Base-by-base conservation (phyloP, 768 basidiomycete genomes). In the Suillus fuscotomentosus region DNA sequence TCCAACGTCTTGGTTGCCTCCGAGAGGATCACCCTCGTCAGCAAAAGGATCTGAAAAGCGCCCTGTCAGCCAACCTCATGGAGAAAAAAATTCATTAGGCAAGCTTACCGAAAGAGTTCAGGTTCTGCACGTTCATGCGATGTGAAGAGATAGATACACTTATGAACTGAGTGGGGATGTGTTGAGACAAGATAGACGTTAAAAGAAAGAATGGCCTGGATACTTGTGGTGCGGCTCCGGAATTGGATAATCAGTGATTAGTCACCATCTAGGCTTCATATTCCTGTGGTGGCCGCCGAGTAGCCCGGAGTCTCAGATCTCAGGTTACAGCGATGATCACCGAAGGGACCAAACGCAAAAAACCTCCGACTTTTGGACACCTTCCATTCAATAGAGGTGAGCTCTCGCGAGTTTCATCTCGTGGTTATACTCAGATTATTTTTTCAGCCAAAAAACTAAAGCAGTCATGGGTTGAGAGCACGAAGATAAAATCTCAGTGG, bases 121-220 rank as follows among this genome's bases (percentile, higher is more conserved):
- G 88, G 77, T 94, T 94, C 88, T 94, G 91, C 80, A 94, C 89
- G 91, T 84, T 95, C 92, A 95, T 95, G 89, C 90, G 90, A 92
- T 81, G 84, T 80, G 74, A 76, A 72, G 77, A 77, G 76, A 75
- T 74, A 77, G 69, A 76, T 71, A 69, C 71, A 75, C 69, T 80
- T 76, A 74, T 75, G 71, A 75, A 76, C 76, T 85, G 83, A 83
- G 84, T 79, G 75, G 78, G 73, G 63, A 61, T 77, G 71, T 69
- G 66, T 69, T 67, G 68, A 73, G 70, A 71, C 65, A 74, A 72
- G 70, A 73, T 75, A 72, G 71, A 66, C 67, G 72, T 68, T 51
- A 67, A 45, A 64, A 68, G 68, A 60, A 62, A 68, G 65, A 31
- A 56, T 60, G 36, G 68, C 68, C 6, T 65, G 51, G 69, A 62